A percentile compares a stretch with the other conserved stretches of the same genome.
Conservation (phyloP, 2,329 filamentous ascomycete species). For the Phyllosticta paracitricarpa region DNA sequence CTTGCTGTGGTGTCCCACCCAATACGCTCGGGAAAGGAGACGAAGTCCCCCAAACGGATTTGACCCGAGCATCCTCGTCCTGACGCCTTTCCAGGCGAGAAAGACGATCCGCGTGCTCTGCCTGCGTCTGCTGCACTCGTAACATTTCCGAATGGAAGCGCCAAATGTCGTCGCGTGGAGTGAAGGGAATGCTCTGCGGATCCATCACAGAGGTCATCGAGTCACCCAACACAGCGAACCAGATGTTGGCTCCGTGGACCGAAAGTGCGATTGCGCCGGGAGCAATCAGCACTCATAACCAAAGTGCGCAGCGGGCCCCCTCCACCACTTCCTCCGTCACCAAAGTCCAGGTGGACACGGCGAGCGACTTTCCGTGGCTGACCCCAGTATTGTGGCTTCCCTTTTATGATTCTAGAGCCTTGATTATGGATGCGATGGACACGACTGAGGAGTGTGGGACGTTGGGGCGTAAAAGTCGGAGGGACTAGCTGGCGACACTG, state of each 20-base stretch:
- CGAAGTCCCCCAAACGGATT: constrained; percentile 75
- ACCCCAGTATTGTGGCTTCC: background rate
- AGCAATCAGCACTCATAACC: constrained; percentile 5
- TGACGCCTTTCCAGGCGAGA: constrained; percentile 51
- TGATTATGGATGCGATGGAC: background rate
- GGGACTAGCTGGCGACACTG: background rate
- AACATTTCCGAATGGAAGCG: constrained; percentile 53
- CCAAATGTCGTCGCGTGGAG: constrained; percentile 56
- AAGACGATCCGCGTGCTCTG: constrained; percentile 52
- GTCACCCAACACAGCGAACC: background rate
- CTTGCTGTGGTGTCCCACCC: constrained; percentile 75
- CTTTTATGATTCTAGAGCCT: background rate
- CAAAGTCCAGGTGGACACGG: constrained; percentile 15
- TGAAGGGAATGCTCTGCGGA: constrained; percentile 51
- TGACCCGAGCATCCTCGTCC: constrained; percentile 55
- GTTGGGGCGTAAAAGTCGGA: background rate
- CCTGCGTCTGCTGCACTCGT: constrained; percentile 49
- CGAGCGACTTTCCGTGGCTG: background rate
- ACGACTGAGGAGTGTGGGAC: background rate
- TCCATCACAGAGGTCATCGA: constrained; percentile 40
- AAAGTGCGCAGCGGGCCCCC: constrained; percentile 4
- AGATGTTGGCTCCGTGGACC: background rate
- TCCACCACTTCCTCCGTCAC: constrained; percentile 15
- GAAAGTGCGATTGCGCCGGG: background rate
- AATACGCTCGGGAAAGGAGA: constrained; percentile 85